These are phyloP conservation scores for Poa annua DNA, from an alignment of 176 grass and related monocot genomes.

Conservation along the genomic window DNA sequence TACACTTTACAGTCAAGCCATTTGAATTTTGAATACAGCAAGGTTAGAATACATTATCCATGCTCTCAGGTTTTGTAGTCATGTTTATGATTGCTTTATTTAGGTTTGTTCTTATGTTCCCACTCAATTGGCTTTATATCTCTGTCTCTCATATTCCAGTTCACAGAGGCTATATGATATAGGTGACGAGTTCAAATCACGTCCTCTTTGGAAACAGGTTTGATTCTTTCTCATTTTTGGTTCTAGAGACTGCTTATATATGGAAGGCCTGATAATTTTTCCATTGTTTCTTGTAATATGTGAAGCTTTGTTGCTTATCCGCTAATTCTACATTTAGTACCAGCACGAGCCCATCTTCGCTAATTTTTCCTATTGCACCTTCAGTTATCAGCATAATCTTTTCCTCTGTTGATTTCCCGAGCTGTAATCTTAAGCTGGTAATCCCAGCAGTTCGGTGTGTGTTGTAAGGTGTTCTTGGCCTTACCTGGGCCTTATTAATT, in stretches of 20 bases:
- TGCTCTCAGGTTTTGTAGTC: slow-evolving; percentile 10
- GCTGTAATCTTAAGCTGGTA: too few species aligned
- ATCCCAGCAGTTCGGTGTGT: too few species aligned
- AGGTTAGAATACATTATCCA: slow-evolving; percentile 16
- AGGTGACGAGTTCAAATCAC: slow-evolving; percentile 63
- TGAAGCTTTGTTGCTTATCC: slow-evolving; percentile 4
- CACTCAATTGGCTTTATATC: slow-evolving; percentile 27
- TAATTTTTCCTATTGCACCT: neutral
- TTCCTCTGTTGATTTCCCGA: too few species aligned
- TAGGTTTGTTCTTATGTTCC: slow-evolving; percentile 11
- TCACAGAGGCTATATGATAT: slow-evolving; percentile 79
- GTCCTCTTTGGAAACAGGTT: slow-evolving; percentile 97
- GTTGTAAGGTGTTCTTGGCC: too few species aligned
- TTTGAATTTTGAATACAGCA: slow-evolving; percentile 19
- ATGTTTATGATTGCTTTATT: neutral
- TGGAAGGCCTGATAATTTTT: slow-evolving; percentile 17
- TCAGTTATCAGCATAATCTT: slow-evolving; percentile 8
- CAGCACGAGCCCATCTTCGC: neutral
- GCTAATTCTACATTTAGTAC: slow-evolving; percentile 24
- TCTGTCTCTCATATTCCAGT: slow-evolving; percentile 53
- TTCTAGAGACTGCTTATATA: slow-evolving; percentile 31
- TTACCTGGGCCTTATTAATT: too few species aligned
- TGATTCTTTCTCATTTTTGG: slow-evolving; percentile 40
- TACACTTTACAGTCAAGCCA: slow-evolving; percentile 10
- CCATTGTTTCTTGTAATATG: slow-evolving; percentile 26